These are phyloP conservation scores for Kandelia obovata DNA, from an alignment of 345 rosid genomes.

Conservation along the genomic window DNA sequence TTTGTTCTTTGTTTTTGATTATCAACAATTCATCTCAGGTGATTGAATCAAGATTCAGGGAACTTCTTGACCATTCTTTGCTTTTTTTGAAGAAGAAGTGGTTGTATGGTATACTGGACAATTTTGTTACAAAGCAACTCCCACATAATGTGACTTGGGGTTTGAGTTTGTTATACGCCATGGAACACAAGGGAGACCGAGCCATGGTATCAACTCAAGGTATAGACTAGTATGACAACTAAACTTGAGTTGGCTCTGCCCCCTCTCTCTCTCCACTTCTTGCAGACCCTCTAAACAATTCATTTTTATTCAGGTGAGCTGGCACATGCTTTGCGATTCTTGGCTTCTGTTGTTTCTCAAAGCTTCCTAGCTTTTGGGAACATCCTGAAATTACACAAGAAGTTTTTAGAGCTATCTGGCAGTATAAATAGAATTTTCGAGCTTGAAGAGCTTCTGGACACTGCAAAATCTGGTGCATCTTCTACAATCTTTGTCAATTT, in stretches of 20 bases:
- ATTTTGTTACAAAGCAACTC: constrained; percentile 96
- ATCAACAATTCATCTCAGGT: constrained; percentile 40
- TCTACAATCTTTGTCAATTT: background rate
- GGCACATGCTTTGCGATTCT: constrained; percentile 90
- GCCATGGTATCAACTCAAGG: constrained; percentile 84
- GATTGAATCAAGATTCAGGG: constrained; percentile 84
- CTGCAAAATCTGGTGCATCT: constrained; percentile 69
- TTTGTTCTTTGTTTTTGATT: background rate
- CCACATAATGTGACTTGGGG: constrained; percentile 99
- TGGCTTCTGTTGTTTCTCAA: constrained; percentile 97
- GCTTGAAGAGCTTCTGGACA: constrained; percentile 92
- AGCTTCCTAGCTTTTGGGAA: constrained; percentile 99
- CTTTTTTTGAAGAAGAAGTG: constrained; percentile 84
- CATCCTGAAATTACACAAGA: constrained; percentile 88
- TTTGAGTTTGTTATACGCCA: constrained; percentile 86
- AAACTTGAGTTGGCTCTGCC: background rate
- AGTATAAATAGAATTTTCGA: constrained; percentile 84
- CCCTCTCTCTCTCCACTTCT: background rate
- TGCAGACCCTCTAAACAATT: constrained; percentile 2
- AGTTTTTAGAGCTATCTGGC: constrained; percentile 90
- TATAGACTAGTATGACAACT: constrained; percentile 21
- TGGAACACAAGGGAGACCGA: constrained; percentile 91
- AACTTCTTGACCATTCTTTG: constrained; percentile 79
- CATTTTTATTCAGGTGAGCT: constrained; percentile 64
- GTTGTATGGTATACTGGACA: constrained; percentile 84